These are phyloP conservation scores for Cryoendolithus antarcticus DNA, from an alignment of 2,329 filamentous ascomycete species.

Conservation along the genomic window DNA sequence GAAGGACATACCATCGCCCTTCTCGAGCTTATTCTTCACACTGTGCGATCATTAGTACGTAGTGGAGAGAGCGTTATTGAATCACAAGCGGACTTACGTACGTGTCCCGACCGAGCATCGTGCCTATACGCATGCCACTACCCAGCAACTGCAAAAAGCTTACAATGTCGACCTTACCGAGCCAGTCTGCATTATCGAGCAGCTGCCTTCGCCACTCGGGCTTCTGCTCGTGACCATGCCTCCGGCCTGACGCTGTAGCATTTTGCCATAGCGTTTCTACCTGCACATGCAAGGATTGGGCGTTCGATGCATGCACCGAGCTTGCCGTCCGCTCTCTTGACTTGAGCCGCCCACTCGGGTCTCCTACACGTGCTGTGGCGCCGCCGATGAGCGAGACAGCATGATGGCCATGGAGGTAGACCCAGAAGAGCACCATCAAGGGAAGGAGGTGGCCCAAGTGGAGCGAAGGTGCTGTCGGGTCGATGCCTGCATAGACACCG, in stretches of 20 bases:
- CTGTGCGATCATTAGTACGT: slow-evolving; percentile 24
- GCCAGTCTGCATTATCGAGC: slow-evolving; percentile 76
- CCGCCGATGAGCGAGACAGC: slow-evolving; percentile 49
- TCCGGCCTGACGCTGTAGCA: slow-evolving; percentile 52
- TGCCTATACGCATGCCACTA: slow-evolving; percentile 60
- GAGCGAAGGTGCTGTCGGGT: slow-evolving; percentile 67
- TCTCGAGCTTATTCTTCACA: slow-evolving; percentile 71
- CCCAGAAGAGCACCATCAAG: slow-evolving; percentile 74
- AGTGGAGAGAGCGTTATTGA: not conserved
- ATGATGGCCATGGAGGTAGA: slow-evolving; percentile 63
- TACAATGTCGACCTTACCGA: slow-evolving; percentile 56
- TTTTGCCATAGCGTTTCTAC: slow-evolving; percentile 62
- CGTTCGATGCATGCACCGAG: slow-evolving; percentile 48
- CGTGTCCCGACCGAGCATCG: slow-evolving; percentile 83
- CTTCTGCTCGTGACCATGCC: slow-evolving; percentile 51
- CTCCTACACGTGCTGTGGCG: slow-evolving; percentile 65
- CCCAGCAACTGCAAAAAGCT: slow-evolving; percentile 68
- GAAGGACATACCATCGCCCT: slow-evolving; percentile 84
- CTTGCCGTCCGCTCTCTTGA: slow-evolving; percentile 44
- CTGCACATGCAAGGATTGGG: slow-evolving; percentile 56
- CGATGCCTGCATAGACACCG: slow-evolving; percentile 68
- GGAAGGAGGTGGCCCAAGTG: slow-evolving; percentile 72
- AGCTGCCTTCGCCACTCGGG: slow-evolving; percentile 57
- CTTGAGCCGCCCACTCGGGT: slow-evolving; percentile 59
- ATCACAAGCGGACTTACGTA: slow-evolving; percentile 35